These are phyloP conservation scores for Venturia oleaginea DNA, from an alignment of 2,329 filamentous ascomycete species.

Conservation along the genomic window DNA sequence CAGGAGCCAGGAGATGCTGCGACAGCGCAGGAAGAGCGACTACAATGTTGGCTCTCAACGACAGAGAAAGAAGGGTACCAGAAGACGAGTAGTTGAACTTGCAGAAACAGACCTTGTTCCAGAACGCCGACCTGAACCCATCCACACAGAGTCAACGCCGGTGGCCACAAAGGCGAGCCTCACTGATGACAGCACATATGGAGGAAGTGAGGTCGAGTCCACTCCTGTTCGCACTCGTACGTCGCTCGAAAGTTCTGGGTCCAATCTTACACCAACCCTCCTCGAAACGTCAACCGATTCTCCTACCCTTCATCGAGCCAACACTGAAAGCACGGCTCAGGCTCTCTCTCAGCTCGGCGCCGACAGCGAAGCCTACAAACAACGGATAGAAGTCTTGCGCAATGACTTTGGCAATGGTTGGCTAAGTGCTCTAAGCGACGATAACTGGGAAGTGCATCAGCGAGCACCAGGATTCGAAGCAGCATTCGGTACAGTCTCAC, in stretches of 20 bases:
- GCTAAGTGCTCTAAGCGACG: slow-evolving; percentile 76
- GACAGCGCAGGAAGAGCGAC: slow-evolving; percentile 21
- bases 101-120: slow-evolving; percentile 36
- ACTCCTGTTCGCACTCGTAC: slow-evolving; percentile 15
- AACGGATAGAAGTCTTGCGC: slow-evolving; percentile 78
- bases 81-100: slow-evolving; percentile 50
- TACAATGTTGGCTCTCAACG: slow-evolving; percentile 14
- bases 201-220: slow-evolving; percentile 24
- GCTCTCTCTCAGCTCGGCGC: background rate
- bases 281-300: slow-evolving; percentile 1
- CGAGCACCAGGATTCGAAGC: background rate
- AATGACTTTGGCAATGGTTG: slow-evolving; percentile 81
- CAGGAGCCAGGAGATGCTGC: slow-evolving; percentile 10
- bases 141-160: slow-evolving; percentile 18
- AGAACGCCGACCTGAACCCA: slow-evolving; percentile 25
- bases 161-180: slow-evolving; percentile 8
- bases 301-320: slow-evolving; percentile 9
- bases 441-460: slow-evolving; percentile 41
- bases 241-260: background rate
- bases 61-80: slow-evolving; percentile 48
- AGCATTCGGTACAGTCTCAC: slow-evolving; percentile 22
- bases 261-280: background rate
- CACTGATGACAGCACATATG: slow-evolving; percentile 17
- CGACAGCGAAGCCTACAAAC: slow-evolving; percentile 53
- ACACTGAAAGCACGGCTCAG: background rate